A percentile compares a stretch with the other conserved stretches of the same genome.
Conservation (phyloP, 2,329 filamentous ascomycete species). For the Blastomyces gilchristii region DNA sequence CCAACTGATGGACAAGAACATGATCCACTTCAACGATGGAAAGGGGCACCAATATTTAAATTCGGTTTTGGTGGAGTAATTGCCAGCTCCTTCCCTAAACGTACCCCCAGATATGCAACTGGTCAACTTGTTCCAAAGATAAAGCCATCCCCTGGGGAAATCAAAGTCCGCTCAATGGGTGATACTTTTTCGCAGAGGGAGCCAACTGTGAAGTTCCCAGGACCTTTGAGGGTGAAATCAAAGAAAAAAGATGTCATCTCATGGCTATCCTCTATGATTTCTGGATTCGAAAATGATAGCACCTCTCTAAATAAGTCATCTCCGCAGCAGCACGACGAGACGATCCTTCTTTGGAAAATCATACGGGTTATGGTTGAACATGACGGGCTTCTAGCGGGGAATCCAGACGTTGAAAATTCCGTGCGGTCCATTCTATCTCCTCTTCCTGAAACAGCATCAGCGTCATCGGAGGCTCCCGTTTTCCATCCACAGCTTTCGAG, state of each 20-base stretch:
- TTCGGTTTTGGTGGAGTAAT: conserved; percentile 83
- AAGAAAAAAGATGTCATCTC: conserved; percentile 88
- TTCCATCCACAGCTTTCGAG: conserved; percentile 22
- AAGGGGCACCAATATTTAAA: conserved; percentile 71
- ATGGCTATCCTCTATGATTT: conserved; percentile 73
- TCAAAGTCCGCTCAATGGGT: conserved; percentile 66
- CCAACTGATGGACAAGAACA: conserved; percentile 48
- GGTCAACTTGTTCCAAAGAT: conserved; percentile 65
- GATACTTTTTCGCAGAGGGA: conserved; percentile 63
- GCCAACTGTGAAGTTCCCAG: conserved; percentile 70
- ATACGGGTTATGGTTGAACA: conserved; percentile 71
- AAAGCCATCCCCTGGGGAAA: conserved; percentile 69
- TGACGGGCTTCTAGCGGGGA: conserved; percentile 72
- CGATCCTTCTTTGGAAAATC: conserved; percentile 77
- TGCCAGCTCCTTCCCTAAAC: conserved; percentile 77
- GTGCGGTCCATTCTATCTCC: conserved; percentile 66
- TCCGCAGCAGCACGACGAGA: conserved; percentile 61
- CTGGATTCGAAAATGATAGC: conserved; percentile 52
- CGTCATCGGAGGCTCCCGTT: conserved; percentile 19
- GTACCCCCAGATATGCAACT: conserved; percentile 74
- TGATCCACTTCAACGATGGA: conserved; percentile 82
- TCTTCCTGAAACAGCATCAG: conserved; percentile 31
- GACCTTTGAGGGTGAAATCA: conserved; percentile 74
- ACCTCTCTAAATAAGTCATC: conserved; percentile 33
- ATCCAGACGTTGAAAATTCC: conserved; percentile 58